A percentile compares a stretch with the other conserved stretches of the same genome.
Conservation (phyloP, 129 eudicot species). For the Erigeron canadensis region DNA sequence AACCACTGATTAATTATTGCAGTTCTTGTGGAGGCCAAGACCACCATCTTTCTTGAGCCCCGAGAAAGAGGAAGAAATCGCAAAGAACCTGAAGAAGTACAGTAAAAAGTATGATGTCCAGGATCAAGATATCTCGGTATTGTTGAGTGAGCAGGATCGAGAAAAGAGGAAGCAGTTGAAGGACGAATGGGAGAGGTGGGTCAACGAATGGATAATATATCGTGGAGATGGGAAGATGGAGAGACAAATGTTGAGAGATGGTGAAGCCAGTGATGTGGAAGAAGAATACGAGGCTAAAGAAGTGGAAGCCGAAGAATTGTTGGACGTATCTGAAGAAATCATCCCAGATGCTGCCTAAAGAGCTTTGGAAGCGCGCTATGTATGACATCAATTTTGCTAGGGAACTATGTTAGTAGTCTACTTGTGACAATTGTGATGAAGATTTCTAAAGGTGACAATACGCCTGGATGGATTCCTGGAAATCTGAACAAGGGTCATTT, state of each 20-base stretch:
- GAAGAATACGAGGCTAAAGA: slow-evolving; percentile 77
- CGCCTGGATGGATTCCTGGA: slow-evolving; percentile 90
- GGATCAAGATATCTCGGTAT: slow-evolving; percentile 73
- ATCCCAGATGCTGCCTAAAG: neutral
- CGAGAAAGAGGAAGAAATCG: slow-evolving; percentile 80
- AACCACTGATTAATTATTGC: slow-evolving; percentile 7
- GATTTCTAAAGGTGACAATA: slow-evolving; percentile 44
- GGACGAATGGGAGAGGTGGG: slow-evolving; percentile 79
- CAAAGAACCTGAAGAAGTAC: slow-evolving; percentile 66
- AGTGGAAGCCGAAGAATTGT: slow-evolving; percentile 61
- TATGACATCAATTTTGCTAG: slow-evolving; percentile 79
- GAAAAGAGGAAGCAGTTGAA: slow-evolving; percentile 67
- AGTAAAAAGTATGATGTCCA: slow-evolving; percentile 75
- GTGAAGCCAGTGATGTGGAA: slow-evolving; percentile 82
- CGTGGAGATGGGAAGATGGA: slow-evolving; percentile 60
- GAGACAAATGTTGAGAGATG: slow-evolving; percentile 70
- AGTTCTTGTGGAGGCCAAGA: slow-evolving; percentile 89
- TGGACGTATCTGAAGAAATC: slow-evolving; percentile 53
- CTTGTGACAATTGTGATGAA: slow-evolving; percentile 74
- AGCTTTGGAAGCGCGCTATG: neutral
- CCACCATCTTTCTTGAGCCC: slow-evolving; percentile 70
- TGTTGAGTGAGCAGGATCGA: slow-evolving; percentile 67
- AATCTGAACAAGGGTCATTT: slow-evolving; percentile 80
- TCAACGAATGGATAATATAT: slow-evolving; percentile 51
- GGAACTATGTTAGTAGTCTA: slow-evolving; percentile 79